Evolutionary conservation across 768 basidiomycete genomes (phyloP), one percentile per base, ranked within the genome.

Genomic region (Tephrocybe sp.): DNA sequence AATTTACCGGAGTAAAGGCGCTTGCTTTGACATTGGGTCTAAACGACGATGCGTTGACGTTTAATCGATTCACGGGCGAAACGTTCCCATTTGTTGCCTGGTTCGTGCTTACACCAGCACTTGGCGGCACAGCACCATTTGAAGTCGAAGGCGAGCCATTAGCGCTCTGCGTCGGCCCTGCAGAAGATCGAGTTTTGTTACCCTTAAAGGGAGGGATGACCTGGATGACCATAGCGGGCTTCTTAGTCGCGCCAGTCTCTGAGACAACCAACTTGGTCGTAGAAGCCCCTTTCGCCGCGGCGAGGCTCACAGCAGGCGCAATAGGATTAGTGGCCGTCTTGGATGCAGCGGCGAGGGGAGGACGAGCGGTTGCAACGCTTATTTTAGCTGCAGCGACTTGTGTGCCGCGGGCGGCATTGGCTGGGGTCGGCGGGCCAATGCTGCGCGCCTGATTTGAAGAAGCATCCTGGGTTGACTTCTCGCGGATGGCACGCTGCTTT

Each of bases 131-230:
- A 36, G 57, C 55, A 43, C 52, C 57, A 53, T 49, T 63, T 41
- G 43, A 31, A n/a, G 58, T 58, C 14, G 68, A 48, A 5, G 67
- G 54, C 9, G 65, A 56, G 19, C 62, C 63, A 45, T 70, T 64
- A 26, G 67, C 52, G 39, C 68, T 60, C 16, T 73, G 52, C 1
- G 69, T 58, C 40, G 19, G 55, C 20, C 49, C 47, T 20, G 57
- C 51, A 19, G 65, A 56, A 58, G 66, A 56, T 35, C 67, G 67
- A 39, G 65, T 16, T 57, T 82, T 83, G 43, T 55, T 68, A 49
- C 92, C 87, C 62, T 84, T 87, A 78, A 93, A 98, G 9, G 96
- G 87, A 10, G 95, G 96, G 57, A 98, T 98, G 30, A 85, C 60
- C 60, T 91, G 89, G 52, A 98, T 95, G 62, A 80, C 72, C 92